phyloP scores from a whole-genome alignment of 306 rosid genomes.

The Gillenia trifoliata region DNA sequence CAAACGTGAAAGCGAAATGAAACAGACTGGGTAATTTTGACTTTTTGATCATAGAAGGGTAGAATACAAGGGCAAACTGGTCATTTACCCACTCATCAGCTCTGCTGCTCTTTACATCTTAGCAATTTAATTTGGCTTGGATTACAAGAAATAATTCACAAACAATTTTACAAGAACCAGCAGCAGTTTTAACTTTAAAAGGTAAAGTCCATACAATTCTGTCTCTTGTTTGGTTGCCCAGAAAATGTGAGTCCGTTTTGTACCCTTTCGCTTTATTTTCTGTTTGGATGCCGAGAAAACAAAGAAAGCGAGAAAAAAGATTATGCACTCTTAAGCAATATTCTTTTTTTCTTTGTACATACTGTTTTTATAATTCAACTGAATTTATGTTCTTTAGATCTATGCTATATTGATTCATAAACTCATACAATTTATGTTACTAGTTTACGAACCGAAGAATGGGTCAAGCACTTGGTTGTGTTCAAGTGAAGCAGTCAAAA shows the following conservation, averaged over 20 bases:
- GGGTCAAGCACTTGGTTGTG: conserved; percentile 62
- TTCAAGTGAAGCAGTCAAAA: conserved; percentile 57
- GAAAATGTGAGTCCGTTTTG: background rate
- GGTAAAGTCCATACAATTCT: background rate
- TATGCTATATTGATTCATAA: background rate
- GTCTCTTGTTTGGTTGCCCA: background rate
- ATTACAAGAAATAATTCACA: background rate
- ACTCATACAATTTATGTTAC: background rate
- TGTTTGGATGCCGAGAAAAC: background rate
- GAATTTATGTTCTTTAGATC: background rate
- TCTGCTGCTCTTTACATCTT: background rate
- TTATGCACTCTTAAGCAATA: too few relatives aligned
- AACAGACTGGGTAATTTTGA: background rate
- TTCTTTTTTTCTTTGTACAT: too few relatives aligned
- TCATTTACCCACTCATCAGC: background rate
- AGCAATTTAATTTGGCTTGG: background rate
- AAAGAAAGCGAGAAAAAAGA: background rate
- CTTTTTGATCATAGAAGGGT: background rate
- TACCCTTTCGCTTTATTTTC: background rate
- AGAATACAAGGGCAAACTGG: background rate
- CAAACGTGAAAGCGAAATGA: background rate
- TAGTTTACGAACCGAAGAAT: conserved; percentile 35
- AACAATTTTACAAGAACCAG: background rate
- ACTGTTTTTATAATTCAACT: background rate
- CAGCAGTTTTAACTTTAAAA: background rate